Evolutionary conservation across 495 filamentous ascomycete genomes (phyloP).

Genomic region (Trypethelium eluteriae): DNA sequence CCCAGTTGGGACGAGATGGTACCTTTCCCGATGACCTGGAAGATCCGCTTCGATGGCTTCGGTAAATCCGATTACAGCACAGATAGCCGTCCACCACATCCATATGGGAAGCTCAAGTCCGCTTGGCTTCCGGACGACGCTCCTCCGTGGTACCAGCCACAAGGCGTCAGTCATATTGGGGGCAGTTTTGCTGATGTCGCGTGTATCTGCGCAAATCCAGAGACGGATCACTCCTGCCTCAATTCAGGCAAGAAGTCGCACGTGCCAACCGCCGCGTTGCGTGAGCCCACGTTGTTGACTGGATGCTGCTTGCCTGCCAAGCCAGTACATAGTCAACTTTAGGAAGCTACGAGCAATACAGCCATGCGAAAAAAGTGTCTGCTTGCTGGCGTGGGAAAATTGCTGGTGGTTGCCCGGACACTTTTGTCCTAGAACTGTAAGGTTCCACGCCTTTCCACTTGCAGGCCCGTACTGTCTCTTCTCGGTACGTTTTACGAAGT

Average conservation of each 20-base stretch:
- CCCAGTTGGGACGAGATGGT: slow-evolving; percentile 12
- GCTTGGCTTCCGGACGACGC: slow-evolving; percentile 12
- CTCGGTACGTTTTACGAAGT: slow-evolving; percentile 19
- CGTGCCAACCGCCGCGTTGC: slow-evolving; percentile 9
- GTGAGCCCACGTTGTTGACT: slow-evolving; percentile 7
- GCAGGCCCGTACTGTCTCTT: background rate
- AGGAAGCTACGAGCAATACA: background rate
- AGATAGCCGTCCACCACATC: slow-evolving; percentile 5
- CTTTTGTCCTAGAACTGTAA: background rate
- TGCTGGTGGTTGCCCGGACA: too few relatives aligned
- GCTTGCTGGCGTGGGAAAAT: too few relatives aligned
- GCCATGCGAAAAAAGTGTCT: too few relatives aligned
- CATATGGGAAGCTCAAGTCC: slow-evolving; percentile 10
- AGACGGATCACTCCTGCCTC: slow-evolving; percentile 1
- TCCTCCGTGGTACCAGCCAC: slow-evolving; percentile 11
- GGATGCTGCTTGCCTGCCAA: slow-evolving; percentile 7
- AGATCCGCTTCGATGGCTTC: slow-evolving; percentile 11
- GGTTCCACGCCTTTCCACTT: background rate
- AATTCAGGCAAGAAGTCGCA: slow-evolving; percentile 6
- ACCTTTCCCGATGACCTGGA: slow-evolving; percentile 12
- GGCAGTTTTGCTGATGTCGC: slow-evolving; percentile 11
- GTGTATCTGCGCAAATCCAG: slow-evolving; percentile 10
- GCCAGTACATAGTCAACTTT: slow-evolving; percentile 1
- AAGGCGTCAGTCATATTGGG: slow-evolving; percentile 10
- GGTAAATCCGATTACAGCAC: slow-evolving; percentile 8